Base-by-base conservation (phyloP, 345 rosid species). In the Ricinus communis region DNA sequence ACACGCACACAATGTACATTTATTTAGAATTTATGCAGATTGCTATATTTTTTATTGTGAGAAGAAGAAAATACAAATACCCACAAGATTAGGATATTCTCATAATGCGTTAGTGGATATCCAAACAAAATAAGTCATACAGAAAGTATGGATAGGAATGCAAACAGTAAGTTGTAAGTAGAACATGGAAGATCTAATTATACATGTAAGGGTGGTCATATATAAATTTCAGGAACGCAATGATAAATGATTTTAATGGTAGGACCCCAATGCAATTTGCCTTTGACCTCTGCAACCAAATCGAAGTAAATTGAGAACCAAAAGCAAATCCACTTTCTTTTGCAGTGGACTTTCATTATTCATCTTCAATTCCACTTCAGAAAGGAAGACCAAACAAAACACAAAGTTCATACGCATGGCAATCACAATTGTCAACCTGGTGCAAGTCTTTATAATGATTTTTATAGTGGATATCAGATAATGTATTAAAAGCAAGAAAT, bases 261-360 rank as follows among this genome's bases (percentile, higher is more conserved):
- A 61, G 65, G 65, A 61, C 47, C 65, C 28, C 8, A 61, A 61
- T 28, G 28, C 15, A 61, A 36, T 33, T 61, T 38, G 28, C 27
- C 49, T 38, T 40, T 62, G 66, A 62, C 47, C 28, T 62, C 47
- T 40, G 49, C 4, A 40, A 33, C n/a, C 2, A 38, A 62, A 40
- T 24, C 28, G 40, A 41, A 21, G 30, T 45, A 62, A 62, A 62
- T 62, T 28, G 21, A n/a, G 5, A 41, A 12, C 18, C 31, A 24
- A 22, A 41, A 62, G 31, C 15, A 40, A 40, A 62, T 62, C 51
- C 51, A 62, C 28, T 41, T 62, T 19, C 31, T 22, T 41, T 41
- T 38, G 1, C 1, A 22, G 31, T 62, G 30, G 66, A 4, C 0
- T 21, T 10, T 22, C 49, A 21, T 27, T 19, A 18, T n/a, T 36